phyloP scores from a whole-genome alignment of 2,329 filamentous ascomycete genomes.

The Apiospora sp. region DNA sequence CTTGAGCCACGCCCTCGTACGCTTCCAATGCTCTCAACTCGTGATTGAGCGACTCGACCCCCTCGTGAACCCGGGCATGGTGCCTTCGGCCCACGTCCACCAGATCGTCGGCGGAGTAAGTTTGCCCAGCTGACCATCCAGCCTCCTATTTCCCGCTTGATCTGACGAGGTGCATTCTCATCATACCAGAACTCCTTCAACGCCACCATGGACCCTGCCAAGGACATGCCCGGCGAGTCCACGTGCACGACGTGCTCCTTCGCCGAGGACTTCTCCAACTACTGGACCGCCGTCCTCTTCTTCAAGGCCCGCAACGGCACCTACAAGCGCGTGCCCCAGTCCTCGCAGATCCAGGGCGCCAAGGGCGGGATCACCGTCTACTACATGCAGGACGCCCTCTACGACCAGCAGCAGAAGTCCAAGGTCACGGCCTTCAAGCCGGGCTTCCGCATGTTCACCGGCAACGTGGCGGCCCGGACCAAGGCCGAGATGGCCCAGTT shows the following conservation, averaged over 20 bases:
- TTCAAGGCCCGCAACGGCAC: slow-evolving; percentile 49
- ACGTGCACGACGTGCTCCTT: slow-evolving; percentile 53
- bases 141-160: not conserved
- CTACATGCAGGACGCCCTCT: slow-evolving; percentile 39
- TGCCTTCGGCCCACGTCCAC: slow-evolving; percentile 43
- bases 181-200: slow-evolving; percentile 41
- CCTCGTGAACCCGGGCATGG: slow-evolving; percentile 40
- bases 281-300: slow-evolving; percentile 52
- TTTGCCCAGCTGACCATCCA: not conserved
- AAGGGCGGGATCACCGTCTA: slow-evolving; percentile 46
- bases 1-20: slow-evolving; percentile 30
- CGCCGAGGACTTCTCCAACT: slow-evolving; percentile 51
- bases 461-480: slow-evolving; percentile 38
- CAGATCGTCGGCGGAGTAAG: slow-evolving; percentile 40
- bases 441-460: slow-evolving; percentile 45
- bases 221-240: slow-evolving; percentile 38
- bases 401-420: slow-evolving; percentile 35
- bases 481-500: slow-evolving; percentile 37
- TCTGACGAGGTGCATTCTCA: not conserved
- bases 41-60: slow-evolving; percentile 44
- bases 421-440: slow-evolving; percentile 41
- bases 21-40: slow-evolving; percentile 46
- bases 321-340: slow-evolving; percentile 42
- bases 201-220: slow-evolving; percentile 32
- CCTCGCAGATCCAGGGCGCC: slow-evolving; percentile 40